Evolutionary conservation across 2,329 filamentous ascomycete genomes (phyloP).

Genomic region (Penicillium sumatraense): DNA sequence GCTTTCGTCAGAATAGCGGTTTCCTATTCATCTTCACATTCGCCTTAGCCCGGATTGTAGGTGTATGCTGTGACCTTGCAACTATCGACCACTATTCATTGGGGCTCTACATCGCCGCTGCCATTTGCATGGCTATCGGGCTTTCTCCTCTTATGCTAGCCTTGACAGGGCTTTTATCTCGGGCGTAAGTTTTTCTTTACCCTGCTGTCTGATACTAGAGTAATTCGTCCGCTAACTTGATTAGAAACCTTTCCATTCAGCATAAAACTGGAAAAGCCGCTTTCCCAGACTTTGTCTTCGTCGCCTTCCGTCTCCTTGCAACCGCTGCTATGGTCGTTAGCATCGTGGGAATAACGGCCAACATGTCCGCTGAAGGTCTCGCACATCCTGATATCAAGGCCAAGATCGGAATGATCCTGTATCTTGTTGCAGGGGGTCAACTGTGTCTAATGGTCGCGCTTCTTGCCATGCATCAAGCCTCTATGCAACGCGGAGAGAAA

Average conservation of each 20-base stretch:
- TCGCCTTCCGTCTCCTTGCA: conserved; percentile 36
- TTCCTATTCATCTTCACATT: conserved; percentile 62
- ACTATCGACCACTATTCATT: conserved; percentile 50
- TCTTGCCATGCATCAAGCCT: conserved; percentile 33
- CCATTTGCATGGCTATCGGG: conserved; percentile 53
- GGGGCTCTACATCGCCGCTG: conserved; percentile 46
- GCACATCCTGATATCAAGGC: conserved; percentile 38
- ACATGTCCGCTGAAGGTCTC: conserved; percentile 34
- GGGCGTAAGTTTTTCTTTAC: conserved; percentile 32
- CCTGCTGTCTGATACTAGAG: not conserved
- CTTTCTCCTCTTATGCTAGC: conserved; percentile 55
- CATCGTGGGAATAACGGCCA: conserved; percentile 50
- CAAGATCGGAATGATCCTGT: conserved; percentile 50
- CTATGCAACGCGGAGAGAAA: conserved; percentile 51
- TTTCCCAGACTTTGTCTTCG: conserved; percentile 32
- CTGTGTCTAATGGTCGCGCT: conserved; percentile 42
- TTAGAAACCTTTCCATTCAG: conserved; percentile 30
- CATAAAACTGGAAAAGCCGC: conserved; percentile 14
- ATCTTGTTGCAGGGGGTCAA: conserved; percentile 39
- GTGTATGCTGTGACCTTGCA: conserved; percentile 55
- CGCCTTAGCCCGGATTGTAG: conserved; percentile 56
- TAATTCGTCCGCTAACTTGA: not conserved
- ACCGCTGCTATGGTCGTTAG: conserved; percentile 41
- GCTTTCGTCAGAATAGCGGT: conserved; percentile 50
- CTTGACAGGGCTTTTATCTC: conserved; percentile 50